Conservation (phyloP, 352 stramenopile genomes). For the Phytopythium ostracodes region DNA sequence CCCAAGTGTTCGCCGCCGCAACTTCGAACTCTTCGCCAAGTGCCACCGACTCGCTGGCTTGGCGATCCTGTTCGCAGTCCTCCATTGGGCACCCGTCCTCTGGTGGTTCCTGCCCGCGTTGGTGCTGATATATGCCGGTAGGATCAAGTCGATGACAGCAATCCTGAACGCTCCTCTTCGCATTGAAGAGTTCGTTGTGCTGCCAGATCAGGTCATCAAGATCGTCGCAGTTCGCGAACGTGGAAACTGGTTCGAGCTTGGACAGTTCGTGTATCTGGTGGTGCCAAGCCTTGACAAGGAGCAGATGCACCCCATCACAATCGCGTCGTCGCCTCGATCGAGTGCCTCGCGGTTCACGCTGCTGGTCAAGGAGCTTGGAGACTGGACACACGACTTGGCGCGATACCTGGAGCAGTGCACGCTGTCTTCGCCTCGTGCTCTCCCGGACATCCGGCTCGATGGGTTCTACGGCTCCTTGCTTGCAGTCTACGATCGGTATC, state of each 20-base stretch:
- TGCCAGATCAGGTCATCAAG: constrained; percentile 9
- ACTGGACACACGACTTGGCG: constrained; percentile 15
- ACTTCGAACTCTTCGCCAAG: constrained; percentile 17
- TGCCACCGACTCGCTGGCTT: constrained; percentile 18
- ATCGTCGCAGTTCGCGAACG: constrained; percentile 9
- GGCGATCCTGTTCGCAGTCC: constrained; percentile 11
- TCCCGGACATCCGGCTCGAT: constrained; percentile 16
- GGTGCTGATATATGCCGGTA: constrained; percentile 13
- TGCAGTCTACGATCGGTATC: constrained; percentile 6
- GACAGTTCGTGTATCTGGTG: constrained; percentile 18
- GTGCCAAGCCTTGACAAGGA: constrained; percentile 14
- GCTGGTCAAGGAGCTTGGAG: constrained; percentile 14
- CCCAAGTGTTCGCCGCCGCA: constrained; percentile 15
- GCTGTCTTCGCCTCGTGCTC: not conserved
- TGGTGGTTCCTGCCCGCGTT: constrained; percentile 14
- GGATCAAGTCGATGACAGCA: constrained; percentile 10
- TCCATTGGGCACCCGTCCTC: constrained; percentile 17
- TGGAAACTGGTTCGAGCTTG: constrained; percentile 8
- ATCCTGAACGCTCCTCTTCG: constrained; percentile 1
- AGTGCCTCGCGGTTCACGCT: constrained; percentile 12
- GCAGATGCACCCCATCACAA: constrained; percentile 25
- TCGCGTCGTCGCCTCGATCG: constrained; percentile 16
- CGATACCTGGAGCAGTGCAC: constrained; percentile 7
- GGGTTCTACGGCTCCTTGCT: constrained; percentile 16
- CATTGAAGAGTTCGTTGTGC: constrained; percentile 8